Base-by-base conservation (phyloP, 768 basidiomycete genomes). In the Grammothele lineata region DNA sequence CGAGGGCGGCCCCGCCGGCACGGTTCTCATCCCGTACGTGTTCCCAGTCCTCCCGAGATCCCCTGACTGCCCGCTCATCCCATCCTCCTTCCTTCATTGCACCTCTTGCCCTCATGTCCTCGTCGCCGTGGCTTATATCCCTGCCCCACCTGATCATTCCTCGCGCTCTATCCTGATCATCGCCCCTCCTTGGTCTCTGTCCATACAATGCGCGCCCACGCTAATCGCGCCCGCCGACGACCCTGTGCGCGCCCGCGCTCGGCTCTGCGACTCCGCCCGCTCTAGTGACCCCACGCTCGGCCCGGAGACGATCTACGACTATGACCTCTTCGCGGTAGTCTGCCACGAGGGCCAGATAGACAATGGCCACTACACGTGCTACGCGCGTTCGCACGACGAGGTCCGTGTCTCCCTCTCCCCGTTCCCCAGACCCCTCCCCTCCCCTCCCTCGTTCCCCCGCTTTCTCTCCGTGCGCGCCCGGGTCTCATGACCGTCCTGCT, bases 311-410 rank as follows among this genome's bases (percentile, higher is more conserved):
- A 73, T 91, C 71, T 95, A 87, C 62, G 83, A 87, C 39, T 97
- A 94, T 61, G 90, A 95, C 60, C 78, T 97, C 3, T 92, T 93
- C 58, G 86, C 89, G 21, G 92, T 96, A 32, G 86, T 98, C 49
- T 92, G 89, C 56, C 93, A 97, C 63, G 92, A 96, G 64, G 94
- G 94, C 5, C 86, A 88, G 63, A 81, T 96, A 59, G 85, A 94
- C 63, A 95, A 91, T 45, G 95, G 94, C 0, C 95, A 98, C 59
- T 98, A 96, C 65, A 92, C 87, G 23, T 88, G 86, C 62, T 93
- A 77, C 63, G 85, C 87, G 14, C 77, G 90, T 21, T 91, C 82
- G 57, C 78, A 85, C 46, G 87, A 95, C 58, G 91, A 92, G 70
- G 87, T 90, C 54, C 50, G 85, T 69, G 5, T 23, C 22, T 9